A percentile compares a stretch with the other conserved stretches of the same genome.
Conservation (phyloP, 306 rosid species). For the Fragaria iinumae region DNA sequence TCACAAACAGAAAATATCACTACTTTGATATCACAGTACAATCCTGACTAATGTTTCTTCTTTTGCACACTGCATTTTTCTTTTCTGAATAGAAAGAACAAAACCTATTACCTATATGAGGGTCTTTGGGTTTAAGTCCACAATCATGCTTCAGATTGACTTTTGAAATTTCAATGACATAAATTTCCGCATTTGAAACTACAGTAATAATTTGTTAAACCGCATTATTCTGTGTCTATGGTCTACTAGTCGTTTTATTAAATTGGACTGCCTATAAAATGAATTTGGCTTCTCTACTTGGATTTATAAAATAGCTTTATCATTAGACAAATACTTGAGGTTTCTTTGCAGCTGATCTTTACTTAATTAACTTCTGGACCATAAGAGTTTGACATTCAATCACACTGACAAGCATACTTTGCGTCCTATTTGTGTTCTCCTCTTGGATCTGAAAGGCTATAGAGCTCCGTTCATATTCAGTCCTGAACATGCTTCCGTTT, state of each 20-base stretch:
- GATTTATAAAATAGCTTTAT: not conserved
- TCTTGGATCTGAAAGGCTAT: not conserved
- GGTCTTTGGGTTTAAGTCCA: not conserved
- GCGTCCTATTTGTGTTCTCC: not conserved
- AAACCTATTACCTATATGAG: not conserved
- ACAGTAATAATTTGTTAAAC: not conserved
- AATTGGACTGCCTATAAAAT: not conserved
- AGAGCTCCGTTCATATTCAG: not conserved
- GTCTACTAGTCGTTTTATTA: not conserved
- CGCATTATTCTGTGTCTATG: not conserved
- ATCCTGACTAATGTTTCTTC: not conserved
- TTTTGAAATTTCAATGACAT: not conserved
- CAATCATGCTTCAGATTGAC: not conserved
- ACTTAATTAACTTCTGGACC: not conserved
- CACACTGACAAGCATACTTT: not conserved
- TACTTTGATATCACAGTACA: not conserved
- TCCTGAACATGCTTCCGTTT: not conserved
- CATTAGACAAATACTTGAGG: not conserved
- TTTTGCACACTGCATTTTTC: not conserved
- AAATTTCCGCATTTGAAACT: not conserved
- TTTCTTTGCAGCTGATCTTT: not conserved
- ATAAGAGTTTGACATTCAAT: not conserved
- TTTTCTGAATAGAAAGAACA: not conserved
- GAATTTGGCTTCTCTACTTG: too few relatives aligned
- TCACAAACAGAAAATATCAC: not conserved